Evolutionary conservation across 2,329 filamentous ascomycete species (phyloP).

Genomic region (Amauroascus verrucosus): DNA sequence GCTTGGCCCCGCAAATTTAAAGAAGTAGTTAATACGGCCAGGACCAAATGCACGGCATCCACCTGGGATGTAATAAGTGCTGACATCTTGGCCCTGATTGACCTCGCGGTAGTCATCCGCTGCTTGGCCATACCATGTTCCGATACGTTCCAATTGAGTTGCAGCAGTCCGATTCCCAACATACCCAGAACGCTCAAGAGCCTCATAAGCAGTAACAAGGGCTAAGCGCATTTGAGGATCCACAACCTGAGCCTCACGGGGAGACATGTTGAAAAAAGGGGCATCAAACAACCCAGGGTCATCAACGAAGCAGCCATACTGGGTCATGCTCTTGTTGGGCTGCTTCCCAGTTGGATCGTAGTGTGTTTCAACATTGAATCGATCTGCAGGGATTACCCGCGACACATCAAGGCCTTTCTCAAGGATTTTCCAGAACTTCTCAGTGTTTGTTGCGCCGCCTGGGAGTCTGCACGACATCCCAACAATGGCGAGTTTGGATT

Average conservation of each 20-base stretch:
- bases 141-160: slow-evolving; percentile 54
- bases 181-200: slow-evolving; percentile 70
- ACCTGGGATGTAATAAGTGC: slow-evolving; percentile 58
- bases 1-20: slow-evolving; percentile 64
- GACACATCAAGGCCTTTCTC: slow-evolving; percentile 22
- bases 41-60: slow-evolving; percentile 52
- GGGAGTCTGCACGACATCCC: slow-evolving; percentile 7
- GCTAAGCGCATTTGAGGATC: slow-evolving; percentile 73
- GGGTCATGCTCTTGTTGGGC: slow-evolving; percentile 16
- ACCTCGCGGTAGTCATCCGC: slow-evolving; percentile 70
- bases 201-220: slow-evolving; percentile 67
- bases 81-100: slow-evolving; percentile 45
- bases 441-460: slow-evolving; percentile 16
- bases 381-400: slow-evolving; percentile 23
- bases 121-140: slow-evolving; percentile 65
- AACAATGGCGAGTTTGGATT: slow-evolving; percentile 10
- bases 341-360: slow-evolving; percentile 17
- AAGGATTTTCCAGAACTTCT: slow-evolving; percentile 31
- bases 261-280: slow-evolving; percentile 40
- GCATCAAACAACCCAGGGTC: slow-evolving; percentile 21
- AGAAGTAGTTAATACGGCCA: slow-evolving; percentile 63
- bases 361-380: slow-evolving; percentile 26
- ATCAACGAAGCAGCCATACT: slow-evolving; percentile 20
- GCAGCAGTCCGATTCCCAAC: slow-evolving; percentile 61
- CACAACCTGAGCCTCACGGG: slow-evolving; percentile 66